Evolutionary conservation across 345 rosid species (phyloP).

Genomic region (Syzygium aromaticum): DNA sequence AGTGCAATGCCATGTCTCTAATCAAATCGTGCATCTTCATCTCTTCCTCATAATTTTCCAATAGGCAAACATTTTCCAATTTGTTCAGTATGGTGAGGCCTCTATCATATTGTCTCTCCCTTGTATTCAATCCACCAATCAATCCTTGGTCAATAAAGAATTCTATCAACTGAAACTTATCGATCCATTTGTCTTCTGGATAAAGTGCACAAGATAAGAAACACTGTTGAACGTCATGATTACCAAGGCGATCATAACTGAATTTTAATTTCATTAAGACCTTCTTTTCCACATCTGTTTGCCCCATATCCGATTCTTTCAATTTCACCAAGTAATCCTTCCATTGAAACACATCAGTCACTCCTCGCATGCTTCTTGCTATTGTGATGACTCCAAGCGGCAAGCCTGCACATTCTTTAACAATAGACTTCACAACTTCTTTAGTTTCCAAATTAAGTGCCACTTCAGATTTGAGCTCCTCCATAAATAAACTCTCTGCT

Average conservation of each 20-base stretch:
- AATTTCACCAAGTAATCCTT: background rate
- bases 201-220: conserved; percentile 20
- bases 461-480: background rate
- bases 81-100: conserved; percentile 11
- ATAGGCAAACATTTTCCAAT: conserved; percentile 7
- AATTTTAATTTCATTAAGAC: background rate
- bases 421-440: background rate
- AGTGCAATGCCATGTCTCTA: background rate
- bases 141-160: conserved; percentile 14
- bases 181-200: background rate
- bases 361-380: conserved; percentile 9
- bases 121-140: background rate
- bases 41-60: rapidly evolving
- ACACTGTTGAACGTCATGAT: background rate
- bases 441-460: background rate
- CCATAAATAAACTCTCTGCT: background rate
- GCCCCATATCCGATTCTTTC: background rate
- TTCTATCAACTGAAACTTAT: background rate
- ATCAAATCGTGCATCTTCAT: background rate
- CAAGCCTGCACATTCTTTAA: conserved; percentile 4
- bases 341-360: conserved; percentile 1
- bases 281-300: background rate
- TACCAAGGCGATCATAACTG: conserved; percentile 7
- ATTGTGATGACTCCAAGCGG: conserved; percentile 1
- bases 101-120: background rate